Conservation (phyloP, 805 yeast genomes). For the Candida ulmi region DNA sequence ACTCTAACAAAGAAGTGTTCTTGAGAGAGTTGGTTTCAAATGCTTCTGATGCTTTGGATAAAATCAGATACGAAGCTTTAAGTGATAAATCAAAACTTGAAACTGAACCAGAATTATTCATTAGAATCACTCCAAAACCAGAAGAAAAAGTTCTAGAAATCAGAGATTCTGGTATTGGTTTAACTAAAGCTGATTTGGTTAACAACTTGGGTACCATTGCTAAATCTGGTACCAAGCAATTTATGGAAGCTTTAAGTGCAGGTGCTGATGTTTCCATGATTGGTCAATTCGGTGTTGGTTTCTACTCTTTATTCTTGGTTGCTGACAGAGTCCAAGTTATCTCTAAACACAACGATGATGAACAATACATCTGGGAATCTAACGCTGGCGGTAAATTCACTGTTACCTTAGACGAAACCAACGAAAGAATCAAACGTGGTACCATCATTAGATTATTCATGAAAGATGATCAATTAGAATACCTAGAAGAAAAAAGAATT, state of each 20-base stretch:
- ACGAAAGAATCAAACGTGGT: constrained; percentile 92
- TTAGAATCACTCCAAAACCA: constrained; percentile 95
- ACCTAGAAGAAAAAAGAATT: constrained; percentile 98
- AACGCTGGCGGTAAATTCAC: constrained; percentile 99
- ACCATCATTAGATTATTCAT: constrained; percentile 89
- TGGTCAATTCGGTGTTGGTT: constrained; percentile 99
- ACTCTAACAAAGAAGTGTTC: constrained; percentile 98
- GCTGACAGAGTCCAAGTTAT: constrained; percentile 98
- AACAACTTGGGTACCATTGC: constrained; percentile 99
- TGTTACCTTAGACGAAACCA: constrained; percentile 81
- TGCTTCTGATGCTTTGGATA: constrained; percentile 98
- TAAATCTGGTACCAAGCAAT: constrained; percentile 98
- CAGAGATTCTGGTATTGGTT: constrained; percentile 99
- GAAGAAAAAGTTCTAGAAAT: constrained; percentile 92
- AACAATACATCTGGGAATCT: constrained; percentile 99
- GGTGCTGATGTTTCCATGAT: constrained; percentile 99
- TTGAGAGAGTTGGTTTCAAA: constrained; percentile 98
- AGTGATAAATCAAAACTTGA: constrained; percentile 90
- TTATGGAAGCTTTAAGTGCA: constrained; percentile 98
- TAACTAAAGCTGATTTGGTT: constrained; percentile 98
- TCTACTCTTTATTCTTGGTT: constrained; percentile 98
- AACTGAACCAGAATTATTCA: constrained; percentile 92
- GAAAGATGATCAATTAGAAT: constrained; percentile 98
- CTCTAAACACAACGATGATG: constrained; percentile 98
- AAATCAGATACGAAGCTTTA: constrained; percentile 94